Conservation (phyloP, 208 protist genomes). For the Acanthamoeba divionensis region DNA sequence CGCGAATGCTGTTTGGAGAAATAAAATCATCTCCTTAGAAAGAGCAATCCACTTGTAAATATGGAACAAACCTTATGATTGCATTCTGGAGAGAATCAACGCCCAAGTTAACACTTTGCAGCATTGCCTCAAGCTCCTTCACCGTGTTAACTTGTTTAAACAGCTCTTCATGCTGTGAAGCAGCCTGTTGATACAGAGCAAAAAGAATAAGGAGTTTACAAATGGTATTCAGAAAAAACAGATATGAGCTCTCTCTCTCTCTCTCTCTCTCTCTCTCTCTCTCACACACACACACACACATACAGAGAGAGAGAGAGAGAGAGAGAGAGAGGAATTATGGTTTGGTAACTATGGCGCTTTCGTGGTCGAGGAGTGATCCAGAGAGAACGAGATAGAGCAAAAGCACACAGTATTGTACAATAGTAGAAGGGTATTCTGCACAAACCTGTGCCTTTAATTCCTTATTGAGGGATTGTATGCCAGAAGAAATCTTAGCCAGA, state of each 20-base stretch:
- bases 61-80: no score
- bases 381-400: not conserved
- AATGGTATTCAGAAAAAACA: no score
- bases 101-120: not conserved
- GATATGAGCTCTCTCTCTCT: no score
- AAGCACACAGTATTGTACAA: not conserved
- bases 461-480: slow-evolving; percentile 44
- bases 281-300: no score
- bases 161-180: slow-evolving; percentile 58
- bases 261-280: no score
- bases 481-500: slow-evolving; percentile 52
- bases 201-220: no score
- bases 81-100: slow-evolving; percentile 51
- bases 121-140: slow-evolving; percentile 57
- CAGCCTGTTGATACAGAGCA: no score
- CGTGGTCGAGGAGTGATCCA: not conserved
- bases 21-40: no score
- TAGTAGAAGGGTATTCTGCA: not conserved
- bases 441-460: slow-evolving; percentile 60
- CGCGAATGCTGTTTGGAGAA: slow-evolving; percentile 60
- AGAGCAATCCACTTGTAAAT: no score
- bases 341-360: not conserved
- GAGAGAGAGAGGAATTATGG: no score
- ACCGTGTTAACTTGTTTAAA: slow-evolving; percentile 60
- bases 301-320: no score